Base-by-base conservation (phyloP, 1,284 basidiomycete genomes). In the Sanghuangporus weigelae region DNA sequence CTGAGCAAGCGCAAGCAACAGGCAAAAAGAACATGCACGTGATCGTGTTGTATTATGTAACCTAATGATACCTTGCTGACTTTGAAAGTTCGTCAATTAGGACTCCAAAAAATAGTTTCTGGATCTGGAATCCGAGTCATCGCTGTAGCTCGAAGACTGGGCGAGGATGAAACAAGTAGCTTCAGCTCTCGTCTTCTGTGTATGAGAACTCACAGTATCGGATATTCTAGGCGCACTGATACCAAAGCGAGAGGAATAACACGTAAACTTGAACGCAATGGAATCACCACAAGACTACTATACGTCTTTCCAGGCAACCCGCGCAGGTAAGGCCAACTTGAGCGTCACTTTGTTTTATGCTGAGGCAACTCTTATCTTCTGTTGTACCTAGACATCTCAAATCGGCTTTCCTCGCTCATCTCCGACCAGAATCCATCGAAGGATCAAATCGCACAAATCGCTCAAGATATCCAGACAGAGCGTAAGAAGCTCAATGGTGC, bases 401-500 rank as follows among this genome's bases (percentile, higher is more conserved):
- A 67, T 0, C 72, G 70, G 23, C 58, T 76, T 35, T 67, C 71
- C 40, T 57, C 50, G 10, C 36, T 70, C n/a, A 42, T 21, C 55
- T 21, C 35, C 2, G 4, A 26, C 7, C 40, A 60, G 51, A 60
- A 68, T 12, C 19, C 44, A 11, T 19, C 67, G 40, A 39, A 63
- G 21, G 73, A 73, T 23, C 63, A 62, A n/a, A 53, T 84, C 8
- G 76, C 79, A 56, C 71, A 70, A 23, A 63, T 84, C 21, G 73
- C 79, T 4, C 66, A 73, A 21, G 79, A 80, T 54, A 71, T 85
- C 36, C 79, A 83, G 4, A 81, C 79, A 65, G 73, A 90, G 56
- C 78, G 82, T 46, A 89, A 86, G 68, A 77, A 76, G 21, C 77
- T 92, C 19, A 77, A 79, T 1, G 86, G 85, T 69, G 87, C 85